Percentiles rank a stretch among this genome's conserved stretches.
Evolutionary conservation across 805 yeast species (phyloP).

Genomic region (Candida adriatica): DNA sequence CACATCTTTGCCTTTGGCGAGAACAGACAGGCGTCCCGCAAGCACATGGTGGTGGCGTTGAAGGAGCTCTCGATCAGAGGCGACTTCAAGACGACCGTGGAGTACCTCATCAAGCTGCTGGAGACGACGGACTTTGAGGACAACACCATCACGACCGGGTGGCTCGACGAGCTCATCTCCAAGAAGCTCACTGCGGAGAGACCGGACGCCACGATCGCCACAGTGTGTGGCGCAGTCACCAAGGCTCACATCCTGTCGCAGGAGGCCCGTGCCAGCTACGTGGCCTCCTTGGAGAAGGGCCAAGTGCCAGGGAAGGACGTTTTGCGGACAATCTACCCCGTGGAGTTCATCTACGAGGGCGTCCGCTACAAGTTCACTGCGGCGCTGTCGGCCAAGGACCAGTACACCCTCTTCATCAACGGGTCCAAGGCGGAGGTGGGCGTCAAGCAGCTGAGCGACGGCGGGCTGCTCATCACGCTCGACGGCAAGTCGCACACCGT

Average conservation of each 20-base stretch:
- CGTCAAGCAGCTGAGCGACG: conserved; percentile 86
- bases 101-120: conserved; percentile 86
- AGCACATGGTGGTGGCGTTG: conserved; percentile 97
- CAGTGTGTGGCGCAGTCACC: conserved; percentile 96
- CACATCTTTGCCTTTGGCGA: conserved; percentile 99
- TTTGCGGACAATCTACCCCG: conserved; percentile 81
- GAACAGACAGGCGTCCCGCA: conserved; percentile 94
- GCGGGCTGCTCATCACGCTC: conserved; percentile 81
- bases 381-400: conserved; percentile 82
- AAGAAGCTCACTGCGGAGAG: conserved; percentile 94
- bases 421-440: conserved; percentile 88
- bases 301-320: conserved; percentile 83
- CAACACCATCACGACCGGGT: conserved; percentile 95
- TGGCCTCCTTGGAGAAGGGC: conserved; percentile 82
- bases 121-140: conserved; percentile 97
- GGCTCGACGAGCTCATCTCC: conserved; percentile 95
- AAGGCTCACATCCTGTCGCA: conserved; percentile 81
- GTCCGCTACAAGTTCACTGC: conserved; percentile 91
- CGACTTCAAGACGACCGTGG: conserved; percentile 97
- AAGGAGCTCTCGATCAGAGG: conserved; percentile 96
- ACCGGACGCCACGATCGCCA: conserved; percentile 88
- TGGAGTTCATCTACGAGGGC: conserved; percentile 95
- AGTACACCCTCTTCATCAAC: conserved; percentile 84
- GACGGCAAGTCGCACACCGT: conserved; percentile 93
- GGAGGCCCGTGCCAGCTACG: conserved; percentile 61